Evolutionary conservation across 106 monocot species (phyloP).

Genomic region (Triglochin maritima): DNA sequence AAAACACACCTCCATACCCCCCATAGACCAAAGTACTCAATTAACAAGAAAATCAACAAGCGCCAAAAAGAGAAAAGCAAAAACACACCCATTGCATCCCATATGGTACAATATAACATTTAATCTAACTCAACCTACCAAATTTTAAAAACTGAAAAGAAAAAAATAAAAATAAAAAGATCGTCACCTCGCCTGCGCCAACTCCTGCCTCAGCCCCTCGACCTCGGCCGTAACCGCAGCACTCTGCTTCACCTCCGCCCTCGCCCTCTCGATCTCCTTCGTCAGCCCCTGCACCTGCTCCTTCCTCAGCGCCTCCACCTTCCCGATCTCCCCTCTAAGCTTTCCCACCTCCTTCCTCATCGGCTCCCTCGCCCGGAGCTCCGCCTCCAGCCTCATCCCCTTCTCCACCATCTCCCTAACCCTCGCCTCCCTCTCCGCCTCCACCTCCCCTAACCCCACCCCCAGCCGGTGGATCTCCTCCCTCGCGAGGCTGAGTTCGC

Average conservation of each 20-base stretch:
- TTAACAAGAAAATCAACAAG: too few relatives aligned
- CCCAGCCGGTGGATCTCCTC: constrained; percentile 19
- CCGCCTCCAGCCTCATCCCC: constrained; percentile 12
- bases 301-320: constrained; percentile 37
- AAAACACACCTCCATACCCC: too few relatives aligned
- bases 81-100: too few relatives aligned
- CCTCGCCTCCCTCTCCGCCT: constrained; percentile 3
- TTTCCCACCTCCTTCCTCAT: constrained; percentile 9
- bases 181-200: constrained; percentile 41
- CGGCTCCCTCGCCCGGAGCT: constrained; percentile 7
- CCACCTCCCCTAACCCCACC: constrained; percentile 5
- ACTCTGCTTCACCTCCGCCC: constrained; percentile 44
- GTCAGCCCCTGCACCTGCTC: constrained; percentile 54
- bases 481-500: constrained; percentile 11
- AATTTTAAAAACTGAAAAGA: not conserved
- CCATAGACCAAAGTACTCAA: too few relatives aligned
- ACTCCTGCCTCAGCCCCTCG: constrained; percentile 57
- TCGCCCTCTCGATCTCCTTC: constrained; percentile 46
- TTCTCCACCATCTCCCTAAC: constrained; percentile 11
- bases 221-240: constrained; percentile 43
- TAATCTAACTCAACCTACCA: not conserved
- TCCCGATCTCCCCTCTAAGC: constrained; percentile 15
- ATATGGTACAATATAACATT: too few relatives aligned
- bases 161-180: not conserved
- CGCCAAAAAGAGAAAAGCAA: too few relatives aligned